Conservation (phyloP, 495 filamentous ascomycete genomes). For the Hypoxylon cercidicola region DNA sequence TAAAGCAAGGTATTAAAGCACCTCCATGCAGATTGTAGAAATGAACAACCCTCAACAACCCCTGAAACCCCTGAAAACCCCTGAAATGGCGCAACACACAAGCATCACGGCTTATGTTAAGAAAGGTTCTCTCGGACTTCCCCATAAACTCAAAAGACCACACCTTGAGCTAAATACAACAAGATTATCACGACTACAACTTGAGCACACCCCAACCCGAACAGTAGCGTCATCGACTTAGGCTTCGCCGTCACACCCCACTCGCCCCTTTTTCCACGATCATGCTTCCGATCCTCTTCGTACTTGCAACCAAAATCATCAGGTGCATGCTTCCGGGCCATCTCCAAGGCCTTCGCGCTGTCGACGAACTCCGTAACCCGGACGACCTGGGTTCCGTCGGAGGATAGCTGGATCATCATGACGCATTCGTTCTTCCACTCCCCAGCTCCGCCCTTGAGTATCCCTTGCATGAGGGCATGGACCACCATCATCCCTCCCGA, state of each 20-base stretch:
- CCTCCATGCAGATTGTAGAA: too few species aligned
- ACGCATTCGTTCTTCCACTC: conserved; percentile 56
- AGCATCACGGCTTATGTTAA: not conserved
- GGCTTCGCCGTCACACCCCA: conserved; percentile 4
- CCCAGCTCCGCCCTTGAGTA: conserved; percentile 30
- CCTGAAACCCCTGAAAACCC: too few species aligned
- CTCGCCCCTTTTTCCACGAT: not conserved
- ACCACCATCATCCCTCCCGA: conserved; percentile 44
- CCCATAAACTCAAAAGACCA: conserved; percentile 29
- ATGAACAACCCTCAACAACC: too few species aligned
- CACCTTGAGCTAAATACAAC: conserved; percentile 25
- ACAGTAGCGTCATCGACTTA: conserved; percentile 34
- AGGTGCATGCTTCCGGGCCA: conserved; percentile 47
- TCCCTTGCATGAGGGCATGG: conserved; percentile 50
- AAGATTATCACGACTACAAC: conserved; percentile 26
- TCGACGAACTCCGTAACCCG: conserved; percentile 55
- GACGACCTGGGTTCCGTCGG: conserved; percentile 44
- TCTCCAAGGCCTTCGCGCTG: conserved; percentile 52
- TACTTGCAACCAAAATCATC: conserved; percentile 39
- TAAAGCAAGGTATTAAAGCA: too few species aligned
- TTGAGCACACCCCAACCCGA: conserved; percentile 35
- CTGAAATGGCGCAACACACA: not conserved
- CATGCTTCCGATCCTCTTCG: not conserved
- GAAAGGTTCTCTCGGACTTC: conserved; percentile 16
- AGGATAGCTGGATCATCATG: conserved; percentile 47